Conservation (phyloP, 768 basidiomycete genomes). For the Porphyrellus cyaneotinctus region DNA sequence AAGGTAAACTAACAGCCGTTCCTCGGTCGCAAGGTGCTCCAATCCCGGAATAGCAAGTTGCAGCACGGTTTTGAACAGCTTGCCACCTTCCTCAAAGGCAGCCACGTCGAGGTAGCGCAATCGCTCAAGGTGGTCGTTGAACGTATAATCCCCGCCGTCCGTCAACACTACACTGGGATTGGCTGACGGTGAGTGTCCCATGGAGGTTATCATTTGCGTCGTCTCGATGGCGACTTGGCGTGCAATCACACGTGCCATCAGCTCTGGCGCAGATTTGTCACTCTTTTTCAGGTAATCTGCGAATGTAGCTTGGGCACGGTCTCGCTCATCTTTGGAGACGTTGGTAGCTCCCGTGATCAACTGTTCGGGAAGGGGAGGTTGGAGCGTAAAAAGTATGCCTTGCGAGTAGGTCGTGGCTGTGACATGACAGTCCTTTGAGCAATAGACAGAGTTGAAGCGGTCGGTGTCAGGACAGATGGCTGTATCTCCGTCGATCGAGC, state of each 20-base stretch:
- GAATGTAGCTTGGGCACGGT: slow-evolving; percentile 57
- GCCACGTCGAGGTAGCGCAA: slow-evolving; percentile 61
- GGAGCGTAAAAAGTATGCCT: slow-evolving; percentile 66
- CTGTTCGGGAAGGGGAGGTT: slow-evolving; percentile 52
- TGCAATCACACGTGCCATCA: slow-evolving; percentile 70
- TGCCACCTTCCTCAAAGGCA: slow-evolving; percentile 45
- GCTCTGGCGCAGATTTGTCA: slow-evolving; percentile 43
- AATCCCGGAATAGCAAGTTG: slow-evolving; percentile 63
- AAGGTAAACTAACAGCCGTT: slow-evolving; percentile 53
- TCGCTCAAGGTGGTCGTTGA: slow-evolving; percentile 76
- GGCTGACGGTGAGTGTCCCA: slow-evolving; percentile 11
- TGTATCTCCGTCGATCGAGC: slow-evolving; percentile 45
- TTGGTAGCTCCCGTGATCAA: slow-evolving; percentile 33
- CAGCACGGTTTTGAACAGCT: slow-evolving; percentile 52
- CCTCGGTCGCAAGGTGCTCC: slow-evolving; percentile 64
- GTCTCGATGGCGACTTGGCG: slow-evolving; percentile 67
- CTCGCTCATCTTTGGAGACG: slow-evolving; percentile 41
- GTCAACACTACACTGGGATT: slow-evolving; percentile 28
- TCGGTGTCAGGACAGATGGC: slow-evolving; percentile 47
- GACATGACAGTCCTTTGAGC: slow-evolving; percentile 64
- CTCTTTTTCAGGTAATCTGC: slow-evolving; percentile 51
- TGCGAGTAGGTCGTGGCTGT: slow-evolving; percentile 58
- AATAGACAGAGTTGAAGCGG: slow-evolving; percentile 59
- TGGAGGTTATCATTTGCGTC: slow-evolving; percentile 44
- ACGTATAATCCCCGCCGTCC: slow-evolving; percentile 50